These are phyloP conservation scores for Neurospora sp. DNA, from an alignment of 495 filamentous ascomycete genomes.

Conservation along the genomic window DNA sequence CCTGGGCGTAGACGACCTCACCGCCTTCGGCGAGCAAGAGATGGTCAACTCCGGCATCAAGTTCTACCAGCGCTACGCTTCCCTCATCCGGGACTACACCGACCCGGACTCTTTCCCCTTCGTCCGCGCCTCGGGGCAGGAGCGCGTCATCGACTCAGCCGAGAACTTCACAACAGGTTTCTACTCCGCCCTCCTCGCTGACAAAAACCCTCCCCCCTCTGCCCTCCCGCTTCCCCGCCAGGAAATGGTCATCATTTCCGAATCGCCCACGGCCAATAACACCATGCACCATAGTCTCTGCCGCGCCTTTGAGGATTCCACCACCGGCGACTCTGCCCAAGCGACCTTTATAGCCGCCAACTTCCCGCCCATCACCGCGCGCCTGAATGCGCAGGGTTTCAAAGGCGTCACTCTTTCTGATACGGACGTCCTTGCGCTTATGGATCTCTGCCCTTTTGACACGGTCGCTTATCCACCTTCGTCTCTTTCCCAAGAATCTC, in stretches of 20 bases:
- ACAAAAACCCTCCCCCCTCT: conserved; percentile 19
- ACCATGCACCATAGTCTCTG: conserved; percentile 65
- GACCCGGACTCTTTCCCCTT: conserved; percentile 46
- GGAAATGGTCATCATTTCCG: conserved; percentile 53
- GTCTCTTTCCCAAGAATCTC: conserved; percentile 31
- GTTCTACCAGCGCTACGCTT: conserved; percentile 61
- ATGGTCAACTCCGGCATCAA: conserved; percentile 63
- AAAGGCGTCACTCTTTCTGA: conserved; percentile 47
- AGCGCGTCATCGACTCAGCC: conserved; percentile 65
- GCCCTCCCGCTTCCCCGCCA: conserved; percentile 35
- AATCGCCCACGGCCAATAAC: conserved; percentile 58
- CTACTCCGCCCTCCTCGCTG: conserved; percentile 42
- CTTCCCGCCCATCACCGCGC: conserved; percentile 46
- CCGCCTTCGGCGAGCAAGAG: conserved; percentile 58
- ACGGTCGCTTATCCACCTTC: conserved; percentile 60
- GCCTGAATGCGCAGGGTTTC: conserved; percentile 49
- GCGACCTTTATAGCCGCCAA: conserved; percentile 46
- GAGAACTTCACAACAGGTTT: conserved; percentile 64
- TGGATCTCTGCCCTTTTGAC: conserved; percentile 80
- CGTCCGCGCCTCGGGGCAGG: conserved; percentile 56
- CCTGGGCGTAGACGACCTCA: conserved; percentile 67
- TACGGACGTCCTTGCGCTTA: conserved; percentile 52
- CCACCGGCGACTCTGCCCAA: conserved; percentile 40
- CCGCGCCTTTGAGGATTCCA: conserved; percentile 45
- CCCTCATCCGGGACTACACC: conserved; percentile 32